Conservation (phyloP, 225 moss, liverwort and hornwort species). For the Bryum argenteum region DNA sequence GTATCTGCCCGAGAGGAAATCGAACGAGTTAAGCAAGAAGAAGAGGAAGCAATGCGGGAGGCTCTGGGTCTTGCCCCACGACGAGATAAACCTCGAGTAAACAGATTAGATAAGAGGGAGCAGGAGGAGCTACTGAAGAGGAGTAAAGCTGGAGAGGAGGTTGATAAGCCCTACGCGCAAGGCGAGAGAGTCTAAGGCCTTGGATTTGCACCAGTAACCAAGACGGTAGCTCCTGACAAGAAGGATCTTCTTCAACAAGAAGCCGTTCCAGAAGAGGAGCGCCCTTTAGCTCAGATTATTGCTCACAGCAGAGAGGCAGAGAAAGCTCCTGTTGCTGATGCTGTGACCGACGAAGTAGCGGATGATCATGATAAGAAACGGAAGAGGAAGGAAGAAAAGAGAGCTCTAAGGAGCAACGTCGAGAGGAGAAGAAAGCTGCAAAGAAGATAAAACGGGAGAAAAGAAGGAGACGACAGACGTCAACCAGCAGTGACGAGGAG, state of each 20-base stretch:
- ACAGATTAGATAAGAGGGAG: conserved; percentile 75
- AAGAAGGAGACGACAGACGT: conserved; percentile 40
- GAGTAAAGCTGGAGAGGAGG: conserved; percentile 72
- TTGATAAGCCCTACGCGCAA: conserved; percentile 67
- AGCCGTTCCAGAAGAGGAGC: conserved; percentile 35
- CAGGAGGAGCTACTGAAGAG: conserved; percentile 77
- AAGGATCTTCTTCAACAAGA: conserved; percentile 51
- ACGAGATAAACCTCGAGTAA: conserved; percentile 61
- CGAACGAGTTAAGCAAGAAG: conserved; percentile 78
- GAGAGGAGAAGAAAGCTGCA: conserved; percentile 54
- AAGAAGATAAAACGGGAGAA: conserved; percentile 53
- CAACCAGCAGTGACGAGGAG: conserved; percentile 44
- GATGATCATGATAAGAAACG: conserved; percentile 43
- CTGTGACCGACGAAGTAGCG: conserved; percentile 31
- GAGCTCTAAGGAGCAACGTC: conserved; percentile 53
- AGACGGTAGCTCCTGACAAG: conserved; percentile 50
- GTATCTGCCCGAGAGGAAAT: conserved; percentile 77
- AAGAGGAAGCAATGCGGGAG: conserved; percentile 85
- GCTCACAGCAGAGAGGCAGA: conserved; percentile 38
- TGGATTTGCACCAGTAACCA: conserved; percentile 76
- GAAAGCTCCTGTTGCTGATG: conserved; percentile 28
- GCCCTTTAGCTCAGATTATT: conserved; percentile 33
- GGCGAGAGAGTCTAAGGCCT: conserved; percentile 93
- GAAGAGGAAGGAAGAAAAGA: conserved; percentile 56
- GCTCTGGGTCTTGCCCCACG: conserved; percentile 85